A percentile compares a stretch with the other conserved stretches of the same genome.
Evolutionary conservation across 2,329 filamentous ascomycete genomes (phyloP).

Genomic region (Diaporthe sp.): DNA sequence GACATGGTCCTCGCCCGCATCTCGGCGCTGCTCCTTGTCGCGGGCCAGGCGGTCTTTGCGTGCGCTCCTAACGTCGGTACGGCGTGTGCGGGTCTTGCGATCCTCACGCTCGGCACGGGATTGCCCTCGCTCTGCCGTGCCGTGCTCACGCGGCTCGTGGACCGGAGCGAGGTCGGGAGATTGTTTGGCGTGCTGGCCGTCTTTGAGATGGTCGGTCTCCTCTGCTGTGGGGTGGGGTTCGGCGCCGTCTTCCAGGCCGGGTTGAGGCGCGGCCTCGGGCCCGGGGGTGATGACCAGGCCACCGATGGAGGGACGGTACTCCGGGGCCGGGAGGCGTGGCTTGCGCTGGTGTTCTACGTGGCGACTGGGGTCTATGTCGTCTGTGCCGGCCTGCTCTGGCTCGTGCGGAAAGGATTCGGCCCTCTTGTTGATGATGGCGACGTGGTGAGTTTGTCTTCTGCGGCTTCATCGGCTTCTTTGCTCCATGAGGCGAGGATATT

Average conservation of each 20-base stretch:
- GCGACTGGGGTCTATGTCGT: constrained; percentile 18
- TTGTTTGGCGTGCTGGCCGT: constrained; percentile 27
- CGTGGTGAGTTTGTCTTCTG: neutral
- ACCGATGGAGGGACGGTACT: neutral
- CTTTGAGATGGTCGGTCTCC: constrained; percentile 14
- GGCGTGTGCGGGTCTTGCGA: constrained; percentile 19
- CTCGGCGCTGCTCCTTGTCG: constrained; percentile 13
- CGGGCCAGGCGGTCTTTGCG: constrained; percentile 21
- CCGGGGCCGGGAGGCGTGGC: neutral
- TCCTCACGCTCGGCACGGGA: constrained; percentile 30
- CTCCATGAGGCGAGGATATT: constrained; percentile 25
- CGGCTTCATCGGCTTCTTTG: neutral
- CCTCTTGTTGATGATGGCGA: neutral
- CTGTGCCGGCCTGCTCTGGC: constrained; percentile 4
- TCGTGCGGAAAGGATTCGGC: neutral
- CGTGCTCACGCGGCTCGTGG: constrained; percentile 1
- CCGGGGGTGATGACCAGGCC: neutral
- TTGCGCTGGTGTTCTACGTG: constrained; percentile 27
- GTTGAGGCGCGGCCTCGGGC: neutral
- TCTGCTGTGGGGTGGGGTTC: constrained; percentile 23
- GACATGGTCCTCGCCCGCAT: constrained; percentile 22
- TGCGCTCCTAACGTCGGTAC: neutral
- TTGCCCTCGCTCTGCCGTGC: constrained; percentile 30
- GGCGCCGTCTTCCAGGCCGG: constrained; percentile 21
- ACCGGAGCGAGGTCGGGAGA: neutral